phyloP scores from a whole-genome alignment of 306 rosid species.

The Dalbergia cultrata region DNA sequence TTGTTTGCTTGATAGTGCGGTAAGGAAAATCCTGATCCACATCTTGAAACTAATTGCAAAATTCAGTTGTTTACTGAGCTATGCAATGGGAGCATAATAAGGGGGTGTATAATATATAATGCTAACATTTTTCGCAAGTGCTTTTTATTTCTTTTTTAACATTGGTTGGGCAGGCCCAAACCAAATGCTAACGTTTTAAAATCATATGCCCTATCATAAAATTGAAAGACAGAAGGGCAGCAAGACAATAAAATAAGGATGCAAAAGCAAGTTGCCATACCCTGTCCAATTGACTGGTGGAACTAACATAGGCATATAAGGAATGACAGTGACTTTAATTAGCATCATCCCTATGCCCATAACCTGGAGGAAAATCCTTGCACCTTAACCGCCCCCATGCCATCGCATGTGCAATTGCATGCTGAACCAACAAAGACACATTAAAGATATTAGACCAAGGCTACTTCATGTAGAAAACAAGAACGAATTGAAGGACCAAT shows the following conservation, averaged over 20 bases:
- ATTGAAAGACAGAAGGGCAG: constrained; percentile 21
- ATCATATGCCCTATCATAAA: constrained; percentile 33
- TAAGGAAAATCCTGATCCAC: constrained; percentile 26
- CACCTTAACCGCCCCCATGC: no score
- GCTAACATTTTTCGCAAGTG: background rate
- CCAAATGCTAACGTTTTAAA: background rate
- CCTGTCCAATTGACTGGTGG: constrained; percentile 93
- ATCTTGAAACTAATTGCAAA: constrained; percentile 33
- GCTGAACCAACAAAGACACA: constrained; percentile 52
- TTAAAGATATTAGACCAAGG: background rate
- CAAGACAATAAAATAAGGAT: constrained; percentile 32
- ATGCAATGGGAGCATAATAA: constrained; percentile 20
- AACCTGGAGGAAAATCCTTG: no score
- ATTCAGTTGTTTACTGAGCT: constrained; percentile 10
- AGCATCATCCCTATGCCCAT: no score
- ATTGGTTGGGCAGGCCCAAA: constrained; percentile 17
- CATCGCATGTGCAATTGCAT: constrained; percentile 85
- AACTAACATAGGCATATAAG: constrained; percentile 96
- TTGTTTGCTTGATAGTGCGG: background rate
- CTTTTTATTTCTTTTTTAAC: background rate
- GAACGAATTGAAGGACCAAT: background rate
- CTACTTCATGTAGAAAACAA: background rate
- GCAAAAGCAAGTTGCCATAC: constrained; percentile 59
- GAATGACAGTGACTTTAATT: constrained; percentile 60
- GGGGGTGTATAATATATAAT: constrained; percentile 3